Conservation (phyloP, 805 yeast species). For the Millerozyma acaciae region DNA sequence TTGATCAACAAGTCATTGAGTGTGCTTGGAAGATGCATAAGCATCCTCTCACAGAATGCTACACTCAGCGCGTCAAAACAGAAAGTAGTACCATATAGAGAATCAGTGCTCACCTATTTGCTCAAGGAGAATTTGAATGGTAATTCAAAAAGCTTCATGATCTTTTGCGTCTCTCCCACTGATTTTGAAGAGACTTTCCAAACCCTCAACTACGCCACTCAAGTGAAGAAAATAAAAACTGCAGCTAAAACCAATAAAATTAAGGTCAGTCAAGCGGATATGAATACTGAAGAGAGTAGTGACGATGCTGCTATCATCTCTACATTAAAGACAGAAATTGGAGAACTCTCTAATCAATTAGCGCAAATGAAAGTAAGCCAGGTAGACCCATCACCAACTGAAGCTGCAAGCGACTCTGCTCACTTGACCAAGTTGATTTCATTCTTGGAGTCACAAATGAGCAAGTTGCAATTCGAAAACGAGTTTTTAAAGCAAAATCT, state of each 20-base stretch:
- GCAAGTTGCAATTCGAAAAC: slow-evolving; percentile 31
- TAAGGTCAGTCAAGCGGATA: slow-evolving; percentile 22
- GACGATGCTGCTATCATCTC: no score
- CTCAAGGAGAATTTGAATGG: slow-evolving; percentile 77
- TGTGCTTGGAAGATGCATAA: slow-evolving; percentile 68
- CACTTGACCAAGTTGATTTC: no score
- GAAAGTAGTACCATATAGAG: slow-evolving; percentile 63
- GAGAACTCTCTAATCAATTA: slow-evolving; percentile 23
- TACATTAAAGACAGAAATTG: slow-evolving; percentile 31
- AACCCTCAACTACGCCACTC: slow-evolving; percentile 73
- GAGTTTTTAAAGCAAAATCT: slow-evolving; percentile 24
- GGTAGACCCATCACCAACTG: no score
- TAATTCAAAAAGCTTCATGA: slow-evolving; percentile 80
- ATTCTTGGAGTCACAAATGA: slow-evolving; percentile 31
- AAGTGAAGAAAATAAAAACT: slow-evolving; percentile 67
- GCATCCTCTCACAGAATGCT: slow-evolving; percentile 43
- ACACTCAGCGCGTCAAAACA: slow-evolving; percentile 16
- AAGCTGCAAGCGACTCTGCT: no score
- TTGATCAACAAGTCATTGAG: slow-evolving; percentile 76
- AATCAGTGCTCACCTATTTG: slow-evolving; percentile 71
- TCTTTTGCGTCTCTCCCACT: slow-evolving; percentile 80
- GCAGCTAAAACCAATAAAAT: slow-evolving; percentile 46
- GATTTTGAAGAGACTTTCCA: slow-evolving; percentile 76
- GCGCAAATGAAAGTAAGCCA: slow-evolving; percentile 1
- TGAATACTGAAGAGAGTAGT: slow-evolving; percentile 22